A percentile compares a stretch with the other conserved stretches of the same genome.
Evolutionary conservation across 257 asterid genomes (phyloP).

Genomic region (Buddleja alternifolia): DNA sequence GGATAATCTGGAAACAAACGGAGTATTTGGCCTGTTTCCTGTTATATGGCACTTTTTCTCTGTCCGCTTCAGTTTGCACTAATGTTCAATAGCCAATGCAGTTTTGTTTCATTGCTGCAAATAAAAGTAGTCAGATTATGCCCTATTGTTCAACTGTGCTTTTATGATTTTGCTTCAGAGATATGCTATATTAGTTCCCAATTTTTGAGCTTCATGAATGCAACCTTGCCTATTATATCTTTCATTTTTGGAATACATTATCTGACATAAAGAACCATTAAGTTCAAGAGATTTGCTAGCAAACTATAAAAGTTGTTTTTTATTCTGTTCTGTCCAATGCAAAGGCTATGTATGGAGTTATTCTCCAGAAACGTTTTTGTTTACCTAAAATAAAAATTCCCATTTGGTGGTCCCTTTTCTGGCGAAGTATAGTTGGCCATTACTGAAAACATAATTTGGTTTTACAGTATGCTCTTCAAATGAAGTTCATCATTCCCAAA

Average conservation of each 20-base stretch:
- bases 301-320: neutral
- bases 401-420: too few relatives aligned
- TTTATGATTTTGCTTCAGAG: neutral
- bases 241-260: neutral
- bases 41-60: neutral
- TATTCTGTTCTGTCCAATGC: neutral
- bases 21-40: neutral
- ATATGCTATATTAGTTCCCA: neutral
- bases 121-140: neutral
- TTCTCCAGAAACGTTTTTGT: too few relatives aligned
- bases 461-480: too few relatives aligned
- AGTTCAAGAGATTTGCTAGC: constrained; percentile 2
- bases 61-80: neutral
- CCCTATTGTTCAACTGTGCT: neutral
- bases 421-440: too few relatives aligned
- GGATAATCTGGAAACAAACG: neutral
- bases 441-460: too few relatives aligned
- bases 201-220: neutral
- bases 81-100: neutral
- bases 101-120: neutral
- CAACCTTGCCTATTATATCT: neutral
- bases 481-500: too few relatives aligned
- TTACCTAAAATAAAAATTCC: too few relatives aligned
- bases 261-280: neutral
- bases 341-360: neutral